phyloP scores from a whole-genome alignment of 345 rosid species.

The Arabidopsis thaliana region DNA sequence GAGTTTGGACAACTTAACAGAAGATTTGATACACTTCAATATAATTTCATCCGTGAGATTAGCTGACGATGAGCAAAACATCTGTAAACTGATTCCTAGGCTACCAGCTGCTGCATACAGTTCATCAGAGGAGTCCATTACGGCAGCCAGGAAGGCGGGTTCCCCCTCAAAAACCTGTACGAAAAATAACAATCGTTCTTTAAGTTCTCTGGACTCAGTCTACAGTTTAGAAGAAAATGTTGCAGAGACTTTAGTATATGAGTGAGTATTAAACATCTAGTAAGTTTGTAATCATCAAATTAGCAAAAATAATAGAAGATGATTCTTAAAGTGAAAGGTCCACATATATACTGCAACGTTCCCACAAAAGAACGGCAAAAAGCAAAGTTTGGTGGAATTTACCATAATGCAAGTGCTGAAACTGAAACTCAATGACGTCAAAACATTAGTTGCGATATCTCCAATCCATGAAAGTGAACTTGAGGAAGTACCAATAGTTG shows the following conservation, averaged over 20 bases:
- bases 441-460: conserved; percentile 77
- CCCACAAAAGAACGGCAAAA: conserved; percentile 25
- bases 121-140: conserved; percentile 71
- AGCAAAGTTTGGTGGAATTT: conserved; percentile 39
- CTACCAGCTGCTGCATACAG: conserved; percentile 93
- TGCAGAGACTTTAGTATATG: not conserved
- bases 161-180: conserved; percentile 47
- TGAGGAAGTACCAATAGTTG: conserved; percentile 62
- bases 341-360: not conserved
- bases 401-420: conserved; percentile 90
- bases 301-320: not conserved
- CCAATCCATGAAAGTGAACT: conserved; percentile 69
- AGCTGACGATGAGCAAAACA: conserved; percentile 76
- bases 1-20: conserved; percentile 49
- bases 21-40: conserved; percentile 61
- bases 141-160: conserved; percentile 35
- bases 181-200: conserved; percentile 17
- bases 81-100: conserved; percentile 85
- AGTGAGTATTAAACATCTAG: not conserved
- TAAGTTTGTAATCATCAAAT: conserved; percentile 6
- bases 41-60: conserved; percentile 78
- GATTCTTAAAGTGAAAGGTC: conserved; percentile 1
- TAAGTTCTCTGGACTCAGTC: not conserved
- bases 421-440: conserved; percentile 77
- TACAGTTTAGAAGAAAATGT: conserved; percentile 1